Percentiles rank a stretch among this genome's conserved stretches.
Conservation (phyloP, 768 basidiomycete species). For the Tylopilus subfusipes region DNA sequence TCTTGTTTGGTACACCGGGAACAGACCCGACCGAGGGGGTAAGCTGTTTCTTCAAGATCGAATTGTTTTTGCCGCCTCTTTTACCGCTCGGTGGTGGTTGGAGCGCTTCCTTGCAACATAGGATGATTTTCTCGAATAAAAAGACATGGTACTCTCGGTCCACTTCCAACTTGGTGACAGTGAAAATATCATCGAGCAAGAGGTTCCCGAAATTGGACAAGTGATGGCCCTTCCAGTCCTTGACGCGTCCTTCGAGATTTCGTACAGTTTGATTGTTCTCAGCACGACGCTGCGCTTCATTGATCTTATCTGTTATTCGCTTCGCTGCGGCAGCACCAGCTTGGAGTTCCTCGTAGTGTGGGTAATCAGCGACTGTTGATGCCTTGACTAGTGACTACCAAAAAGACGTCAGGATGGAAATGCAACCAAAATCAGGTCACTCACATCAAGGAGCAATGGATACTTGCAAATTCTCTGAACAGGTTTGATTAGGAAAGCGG, state of each 20-base stretch:
- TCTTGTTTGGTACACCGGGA: constrained; percentile 53
- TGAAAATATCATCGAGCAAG: constrained; percentile 91
- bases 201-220: constrained; percentile 92
- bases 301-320: constrained; percentile 92
- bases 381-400: constrained; percentile 72
- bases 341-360: constrained; percentile 76
- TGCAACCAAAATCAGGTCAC: constrained; percentile 28
- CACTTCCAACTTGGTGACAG: constrained; percentile 93
- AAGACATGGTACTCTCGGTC: constrained; percentile 99
- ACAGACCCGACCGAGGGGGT: constrained; percentile 47
- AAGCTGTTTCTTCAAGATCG: constrained; percentile 82
- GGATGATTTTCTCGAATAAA: constrained; percentile 97
- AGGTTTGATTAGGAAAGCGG: constrained; percentile 97
- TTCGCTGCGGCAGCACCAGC: constrained; percentile 82
- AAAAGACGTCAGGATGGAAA: constrained; percentile 5
- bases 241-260: constrained; percentile 80
- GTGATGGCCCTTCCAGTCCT: constrained; percentile 99
- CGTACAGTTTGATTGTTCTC: constrained; percentile 91
- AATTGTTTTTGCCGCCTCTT: constrained; percentile 80
- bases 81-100: constrained; percentile 55
- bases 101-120: constrained; percentile 93
- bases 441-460: constrained; percentile 86
- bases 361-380: constrained; percentile 58
- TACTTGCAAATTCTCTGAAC: constrained; percentile 99
- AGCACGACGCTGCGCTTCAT: constrained; percentile 88